A percentile compares a stretch with the other conserved stretches of the same genome.
These are phyloP conservation scores for Rhodotorula sp. DNA, from an alignment of 1,284 basidiomycete species.

Conservation along the genomic window DNA sequence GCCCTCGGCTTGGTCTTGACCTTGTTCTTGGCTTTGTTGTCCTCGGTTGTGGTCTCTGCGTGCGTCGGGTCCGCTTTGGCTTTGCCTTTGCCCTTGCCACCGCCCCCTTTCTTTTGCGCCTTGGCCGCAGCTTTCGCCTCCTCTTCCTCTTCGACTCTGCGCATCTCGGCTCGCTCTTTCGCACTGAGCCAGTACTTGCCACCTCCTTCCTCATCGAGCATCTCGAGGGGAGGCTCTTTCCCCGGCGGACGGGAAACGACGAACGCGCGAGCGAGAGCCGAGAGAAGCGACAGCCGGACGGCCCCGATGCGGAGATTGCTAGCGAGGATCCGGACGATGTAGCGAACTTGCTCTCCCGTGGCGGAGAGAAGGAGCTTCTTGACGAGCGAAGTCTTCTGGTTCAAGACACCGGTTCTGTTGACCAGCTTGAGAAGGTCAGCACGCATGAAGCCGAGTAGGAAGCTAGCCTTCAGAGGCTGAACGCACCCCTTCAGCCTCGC, in stretches of 20 bases:
- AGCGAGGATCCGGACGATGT: constrained; percentile 73
- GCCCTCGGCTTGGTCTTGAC: constrained; percentile 41
- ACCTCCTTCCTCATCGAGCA: neutral
- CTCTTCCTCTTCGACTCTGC: neutral
- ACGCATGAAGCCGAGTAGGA: too few relatives aligned
- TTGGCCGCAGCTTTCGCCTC: constrained; percentile 13
- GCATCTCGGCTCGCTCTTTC: constrained; percentile 13
- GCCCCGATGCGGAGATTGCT: constrained; percentile 79
- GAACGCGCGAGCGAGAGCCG: constrained; percentile 76
- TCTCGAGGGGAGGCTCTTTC: neutral
- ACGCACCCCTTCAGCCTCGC: constrained; percentile 32
- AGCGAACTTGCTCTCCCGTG: constrained; percentile 81
- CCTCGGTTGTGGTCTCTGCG: neutral
- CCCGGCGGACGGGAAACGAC: constrained; percentile 53
- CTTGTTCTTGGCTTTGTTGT: neutral
- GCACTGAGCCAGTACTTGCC: constrained; percentile 14
- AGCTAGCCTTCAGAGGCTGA: too few relatives aligned
- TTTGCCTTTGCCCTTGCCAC: constrained; percentile 21
- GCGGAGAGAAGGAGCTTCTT: constrained; percentile 79
- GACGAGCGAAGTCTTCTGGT: constrained; percentile 72
- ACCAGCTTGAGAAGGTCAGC: neutral
- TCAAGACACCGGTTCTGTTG: constrained; percentile 52
- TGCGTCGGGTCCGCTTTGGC: constrained; percentile 1
- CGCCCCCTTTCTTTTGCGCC: constrained; percentile 28
- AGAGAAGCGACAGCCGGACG: constrained; percentile 76